Conservation (phyloP, 2,329 filamentous ascomycete species). For the Domatiomyces globalis region DNA sequence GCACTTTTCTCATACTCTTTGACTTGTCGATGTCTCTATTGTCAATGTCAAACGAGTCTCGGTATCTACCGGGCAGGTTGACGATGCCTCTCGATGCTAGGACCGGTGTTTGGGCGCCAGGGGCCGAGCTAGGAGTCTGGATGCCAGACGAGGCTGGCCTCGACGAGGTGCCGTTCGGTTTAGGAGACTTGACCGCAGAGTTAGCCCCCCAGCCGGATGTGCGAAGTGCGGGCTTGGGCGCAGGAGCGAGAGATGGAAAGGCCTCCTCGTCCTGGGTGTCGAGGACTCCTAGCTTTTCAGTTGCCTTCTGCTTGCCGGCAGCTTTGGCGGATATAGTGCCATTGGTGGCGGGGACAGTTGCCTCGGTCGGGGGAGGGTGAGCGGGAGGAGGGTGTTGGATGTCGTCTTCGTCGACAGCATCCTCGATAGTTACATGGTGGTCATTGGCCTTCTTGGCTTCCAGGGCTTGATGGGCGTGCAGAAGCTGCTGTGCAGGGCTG, state of each 20-base stretch:
- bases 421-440: conserved; percentile 63
- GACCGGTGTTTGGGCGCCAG: conserved; percentile 37
- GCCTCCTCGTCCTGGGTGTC: conserved; percentile 81
- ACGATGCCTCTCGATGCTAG: conserved; percentile 23
- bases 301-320: conserved; percentile 51
- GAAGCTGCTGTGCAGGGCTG: conserved; percentile 37
- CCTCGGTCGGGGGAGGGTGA: conserved; percentile 18
- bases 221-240: conserved; percentile 65
- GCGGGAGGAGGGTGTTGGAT: conserved; percentile 42
- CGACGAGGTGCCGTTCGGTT: conserved; percentile 31
- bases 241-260: conserved; percentile 78
- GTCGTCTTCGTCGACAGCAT: conserved; percentile 67
- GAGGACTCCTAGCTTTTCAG: conserved; percentile 37
- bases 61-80: conserved; percentile 61
- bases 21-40: conserved; percentile 60
- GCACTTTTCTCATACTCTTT: conserved; percentile 71
- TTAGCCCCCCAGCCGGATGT: conserved; percentile 38
- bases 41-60: conserved; percentile 60
- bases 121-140: conserved; percentile 50
- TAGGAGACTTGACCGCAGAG: conserved; percentile 29
- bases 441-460: conserved; percentile 21
- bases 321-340: conserved; percentile 47
- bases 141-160: conserved; percentile 38
- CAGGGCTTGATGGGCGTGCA: conserved; percentile 39
- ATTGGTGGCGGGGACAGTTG: conserved; percentile 26